phyloP scores from a whole-genome alignment of 495 filamentous ascomycete species.

The Daldinia bambusicola region DNA sequence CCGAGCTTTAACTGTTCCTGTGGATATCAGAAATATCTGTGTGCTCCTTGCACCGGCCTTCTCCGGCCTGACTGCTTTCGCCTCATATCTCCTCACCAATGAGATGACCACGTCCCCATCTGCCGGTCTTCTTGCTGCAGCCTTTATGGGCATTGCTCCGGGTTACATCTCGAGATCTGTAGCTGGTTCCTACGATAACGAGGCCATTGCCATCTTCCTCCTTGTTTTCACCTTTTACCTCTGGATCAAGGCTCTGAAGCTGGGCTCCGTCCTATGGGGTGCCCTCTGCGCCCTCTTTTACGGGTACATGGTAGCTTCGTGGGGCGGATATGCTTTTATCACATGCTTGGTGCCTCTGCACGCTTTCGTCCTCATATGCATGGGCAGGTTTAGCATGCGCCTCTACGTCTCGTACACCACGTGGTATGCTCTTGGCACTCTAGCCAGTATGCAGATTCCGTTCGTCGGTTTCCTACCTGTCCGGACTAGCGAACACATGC shows the following conservation, averaged over 20 bases:
- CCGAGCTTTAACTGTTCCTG: constrained; percentile 88
- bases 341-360: constrained; percentile 97
- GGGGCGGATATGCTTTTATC: constrained; percentile 99
- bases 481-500: constrained; percentile 98
- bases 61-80: constrained; percentile 93
- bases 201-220: constrained; percentile 98
- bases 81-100: constrained; percentile 94
- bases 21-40: constrained; percentile 99
- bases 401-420: constrained; percentile 97
- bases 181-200: constrained; percentile 99
- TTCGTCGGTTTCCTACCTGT: constrained; percentile 98
- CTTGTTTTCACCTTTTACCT: constrained; percentile 98
- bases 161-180: constrained; percentile 98
- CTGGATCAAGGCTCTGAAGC: constrained; percentile 98
- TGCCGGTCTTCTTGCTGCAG: constrained; percentile 91
- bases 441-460: constrained; percentile 99
- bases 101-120: constrained; percentile 94
- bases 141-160: constrained; percentile 97
- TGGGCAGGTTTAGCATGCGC: constrained; percentile 94
- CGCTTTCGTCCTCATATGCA: constrained; percentile 92
- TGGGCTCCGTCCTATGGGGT: constrained; percentile 95
- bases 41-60: constrained; percentile 95
- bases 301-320: constrained; percentile 99
- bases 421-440: constrained; percentile 96
- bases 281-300: constrained; percentile 96